Conservation (phyloP, 495 filamentous ascomycete species). For the Aspergillus baeticus region DNA sequence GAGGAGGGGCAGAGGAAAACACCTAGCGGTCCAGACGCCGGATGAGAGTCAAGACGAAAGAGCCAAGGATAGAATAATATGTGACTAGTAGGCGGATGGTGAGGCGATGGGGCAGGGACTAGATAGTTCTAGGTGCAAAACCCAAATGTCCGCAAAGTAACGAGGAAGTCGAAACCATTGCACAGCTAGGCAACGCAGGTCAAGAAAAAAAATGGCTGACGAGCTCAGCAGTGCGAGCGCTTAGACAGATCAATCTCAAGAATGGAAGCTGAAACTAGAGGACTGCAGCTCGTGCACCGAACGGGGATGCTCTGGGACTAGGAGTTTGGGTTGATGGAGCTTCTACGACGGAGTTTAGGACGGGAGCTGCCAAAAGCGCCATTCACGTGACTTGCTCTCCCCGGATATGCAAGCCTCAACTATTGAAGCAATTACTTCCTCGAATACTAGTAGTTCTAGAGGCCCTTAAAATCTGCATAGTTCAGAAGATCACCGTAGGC, state of each 20-base stretch:
- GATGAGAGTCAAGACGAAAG: neutral
- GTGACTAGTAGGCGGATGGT: neutral
- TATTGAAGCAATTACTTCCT: neutral
- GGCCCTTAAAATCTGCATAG: too few species aligned
- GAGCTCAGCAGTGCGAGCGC: neutral
- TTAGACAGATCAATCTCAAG: constrained; percentile 1
- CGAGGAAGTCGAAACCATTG: constrained; percentile 4
- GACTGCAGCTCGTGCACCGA: constrained; percentile 16
- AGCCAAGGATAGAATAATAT: neutral
- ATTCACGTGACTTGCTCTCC: constrained; percentile 21
- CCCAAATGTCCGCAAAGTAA: constrained; percentile 3
- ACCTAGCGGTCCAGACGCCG: neutral
- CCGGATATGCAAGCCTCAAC: neutral
- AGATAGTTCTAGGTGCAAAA: constrained; percentile 14
- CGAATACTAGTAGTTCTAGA: neutral
- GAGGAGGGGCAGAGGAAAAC: neutral
- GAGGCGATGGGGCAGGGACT: constrained; percentile 6
- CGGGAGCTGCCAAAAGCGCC: constrained; percentile 9
- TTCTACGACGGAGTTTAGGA: constrained; percentile 21
- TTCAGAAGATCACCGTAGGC: too few species aligned
- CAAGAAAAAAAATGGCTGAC: constrained; percentile 3
- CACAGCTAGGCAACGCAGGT: constrained; percentile 1
- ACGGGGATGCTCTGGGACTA: constrained; percentile 16
- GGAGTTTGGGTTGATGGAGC: constrained; percentile 24
- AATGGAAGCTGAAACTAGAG: constrained; percentile 6